Percentiles rank a stretch among this genome's conserved stretches.
Evolutionary conservation across 495 filamentous ascomycete species (phyloP).

Genomic region (Hyaloscypha finlandica): DNA sequence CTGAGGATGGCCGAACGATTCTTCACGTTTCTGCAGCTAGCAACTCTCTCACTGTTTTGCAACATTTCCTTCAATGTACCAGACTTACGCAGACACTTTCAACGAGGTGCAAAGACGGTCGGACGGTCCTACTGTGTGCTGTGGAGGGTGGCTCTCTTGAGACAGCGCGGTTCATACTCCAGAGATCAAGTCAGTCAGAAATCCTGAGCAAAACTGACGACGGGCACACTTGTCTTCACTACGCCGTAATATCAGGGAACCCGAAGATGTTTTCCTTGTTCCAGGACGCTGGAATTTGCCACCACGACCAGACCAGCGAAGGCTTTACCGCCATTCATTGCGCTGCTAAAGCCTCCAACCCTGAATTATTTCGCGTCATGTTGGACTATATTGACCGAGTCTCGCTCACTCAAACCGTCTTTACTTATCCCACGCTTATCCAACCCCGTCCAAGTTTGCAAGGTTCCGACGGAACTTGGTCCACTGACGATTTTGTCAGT

Average conservation of each 20-base stretch:
- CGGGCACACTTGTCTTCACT: neutral
- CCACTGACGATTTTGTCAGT: slow-evolving; percentile 3
- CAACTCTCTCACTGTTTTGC: neutral
- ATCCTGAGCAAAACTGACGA: slow-evolving; percentile 3
- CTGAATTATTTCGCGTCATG: neutral
- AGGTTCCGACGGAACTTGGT: neutral
- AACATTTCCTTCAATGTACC: slow-evolving; percentile 3
- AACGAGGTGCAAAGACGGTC: neutral
- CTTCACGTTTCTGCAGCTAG: slow-evolving; percentile 11
- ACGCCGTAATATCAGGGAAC: neutral
- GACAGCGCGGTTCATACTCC: neutral
- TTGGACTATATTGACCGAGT: slow-evolving; percentile 1
- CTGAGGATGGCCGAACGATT: slow-evolving; percentile 26
- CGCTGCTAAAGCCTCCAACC: neutral
- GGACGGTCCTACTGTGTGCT: neutral
- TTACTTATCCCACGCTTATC: neutral
- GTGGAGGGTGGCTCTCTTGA: neutral
- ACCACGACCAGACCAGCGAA: slow-evolving; percentile 3
- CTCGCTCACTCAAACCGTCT: neutral
- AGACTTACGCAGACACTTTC: slow-evolving; percentile 1
- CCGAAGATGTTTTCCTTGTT: neutral
- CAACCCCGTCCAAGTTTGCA: neutral
- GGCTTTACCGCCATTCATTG: neutral
- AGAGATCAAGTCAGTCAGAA: neutral
- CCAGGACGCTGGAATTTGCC: neutral